A percentile compares a stretch with the other conserved stretches of the same genome.
phyloP scores from a whole-genome alignment of 2,329 filamentous ascomycete genomes.

The Stagonosporopsis cucurbitacearum region DNA sequence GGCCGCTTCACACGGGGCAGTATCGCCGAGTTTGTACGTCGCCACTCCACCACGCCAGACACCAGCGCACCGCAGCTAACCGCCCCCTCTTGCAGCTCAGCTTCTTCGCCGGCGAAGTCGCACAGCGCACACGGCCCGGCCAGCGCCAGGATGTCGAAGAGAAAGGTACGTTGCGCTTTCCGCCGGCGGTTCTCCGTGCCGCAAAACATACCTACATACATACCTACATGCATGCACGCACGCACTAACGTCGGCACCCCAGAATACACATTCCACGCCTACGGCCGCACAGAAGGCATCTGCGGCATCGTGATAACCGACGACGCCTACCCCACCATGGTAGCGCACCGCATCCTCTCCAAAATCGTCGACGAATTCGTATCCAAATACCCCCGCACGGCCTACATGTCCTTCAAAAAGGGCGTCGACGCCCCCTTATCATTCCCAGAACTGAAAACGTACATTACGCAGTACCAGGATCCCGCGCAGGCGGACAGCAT shows the following conservation, averaged over 20 bases:
- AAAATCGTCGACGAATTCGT: conserved; percentile 91
- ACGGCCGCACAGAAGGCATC: conserved; percentile 54
- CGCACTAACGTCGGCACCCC: not conserved
- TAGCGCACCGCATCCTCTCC: conserved; percentile 84
- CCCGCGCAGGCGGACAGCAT: conserved; percentile 89
- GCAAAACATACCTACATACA: not conserved
- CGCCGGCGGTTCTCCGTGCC: no score
- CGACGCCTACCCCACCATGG: conserved; percentile 66
- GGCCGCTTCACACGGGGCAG: conserved; percentile 74
- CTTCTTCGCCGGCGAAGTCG: conserved; percentile 84
- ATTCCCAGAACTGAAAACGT: conserved; percentile 80
- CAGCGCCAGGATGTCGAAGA: conserved; percentile 86
- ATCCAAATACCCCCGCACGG: conserved; percentile 72
- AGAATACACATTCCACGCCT: conserved; percentile 68
- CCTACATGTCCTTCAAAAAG: conserved; percentile 63
- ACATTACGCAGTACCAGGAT: conserved; percentile 81
- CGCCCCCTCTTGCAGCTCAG: conserved; percentile 71
- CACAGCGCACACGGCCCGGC: conserved; percentile 81
- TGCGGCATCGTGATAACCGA: conserved; percentile 57
- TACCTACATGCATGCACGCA: no score
- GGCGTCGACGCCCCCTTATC: conserved; percentile 47
- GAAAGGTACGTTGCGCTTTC: conserved; percentile 57
- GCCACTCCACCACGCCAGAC: not conserved
- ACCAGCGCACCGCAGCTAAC: conserved; percentile 14
- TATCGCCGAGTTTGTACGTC: conserved; percentile 36